Conservation (phyloP, 2,329 filamentous ascomycete species). For the Escovopsis sp. region DNA sequence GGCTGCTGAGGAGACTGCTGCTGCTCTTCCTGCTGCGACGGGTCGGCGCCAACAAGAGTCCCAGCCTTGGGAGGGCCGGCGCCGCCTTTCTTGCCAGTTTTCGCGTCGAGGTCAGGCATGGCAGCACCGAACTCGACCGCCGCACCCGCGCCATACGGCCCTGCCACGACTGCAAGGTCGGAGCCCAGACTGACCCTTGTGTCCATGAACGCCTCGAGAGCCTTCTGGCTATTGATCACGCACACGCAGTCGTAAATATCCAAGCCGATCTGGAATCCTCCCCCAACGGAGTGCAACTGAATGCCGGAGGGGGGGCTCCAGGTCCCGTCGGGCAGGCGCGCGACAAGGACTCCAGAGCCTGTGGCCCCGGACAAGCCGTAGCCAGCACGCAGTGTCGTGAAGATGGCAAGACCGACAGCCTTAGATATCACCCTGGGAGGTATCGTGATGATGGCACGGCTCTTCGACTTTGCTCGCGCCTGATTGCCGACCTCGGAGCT, state of each 20-base stretch:
- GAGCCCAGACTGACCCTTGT: slow-evolving; percentile 63
- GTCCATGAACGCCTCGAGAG: slow-evolving; percentile 61
- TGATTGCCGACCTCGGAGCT: slow-evolving; percentile 16
- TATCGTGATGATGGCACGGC: slow-evolving; percentile 36
- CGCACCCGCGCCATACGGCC: slow-evolving; percentile 54
- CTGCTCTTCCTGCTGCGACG: neutral
- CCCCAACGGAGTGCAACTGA: slow-evolving; percentile 62
- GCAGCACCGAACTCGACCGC: slow-evolving; percentile 43
- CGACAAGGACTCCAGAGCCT: slow-evolving; percentile 49
- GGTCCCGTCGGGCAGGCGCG: slow-evolving; percentile 43
- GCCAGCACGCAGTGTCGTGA: slow-evolving; percentile 54
- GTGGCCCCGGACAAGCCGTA: slow-evolving; percentile 51
- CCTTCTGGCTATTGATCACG: slow-evolving; percentile 66
- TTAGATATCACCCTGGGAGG: slow-evolving; percentile 45
- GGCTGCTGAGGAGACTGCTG: neutral
- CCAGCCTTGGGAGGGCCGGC: neutral
- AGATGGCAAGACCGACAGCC: slow-evolving; percentile 55
- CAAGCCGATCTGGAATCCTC: slow-evolving; percentile 66
- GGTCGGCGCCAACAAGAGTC: too few relatives aligned
- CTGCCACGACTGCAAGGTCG: slow-evolving; percentile 62
- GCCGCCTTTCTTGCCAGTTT: neutral
- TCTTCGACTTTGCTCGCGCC: slow-evolving; percentile 25
- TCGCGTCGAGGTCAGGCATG: slow-evolving; percentile 9
- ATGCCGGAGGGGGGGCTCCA: slow-evolving; percentile 79
- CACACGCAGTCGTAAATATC: slow-evolving; percentile 85